A percentile compares a stretch with the other conserved stretches of the same genome.
These are phyloP conservation scores for Logfia minima DNA, from an alignment of 129 eudicot genomes.

Conservation along the genomic window DNA sequence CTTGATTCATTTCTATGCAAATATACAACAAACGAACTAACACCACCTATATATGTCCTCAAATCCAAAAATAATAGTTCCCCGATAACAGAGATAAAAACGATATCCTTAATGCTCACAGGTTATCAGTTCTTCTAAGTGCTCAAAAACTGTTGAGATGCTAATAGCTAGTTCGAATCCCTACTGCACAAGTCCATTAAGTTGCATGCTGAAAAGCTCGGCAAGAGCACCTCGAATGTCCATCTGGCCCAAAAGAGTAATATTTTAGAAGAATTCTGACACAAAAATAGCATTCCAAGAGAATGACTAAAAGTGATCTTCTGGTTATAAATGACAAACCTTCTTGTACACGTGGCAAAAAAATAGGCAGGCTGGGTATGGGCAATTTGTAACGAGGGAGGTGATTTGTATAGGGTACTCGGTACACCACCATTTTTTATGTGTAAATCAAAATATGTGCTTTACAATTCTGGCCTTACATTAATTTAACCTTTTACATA, in stretches of 20 bases:
- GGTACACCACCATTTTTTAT: too few relatives aligned
- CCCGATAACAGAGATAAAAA: conserved; percentile 14
- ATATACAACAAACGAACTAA: conserved; percentile 30
- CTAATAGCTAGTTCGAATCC: conserved; percentile 3
- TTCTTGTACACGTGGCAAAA: neutral
- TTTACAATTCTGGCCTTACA: too few relatives aligned
- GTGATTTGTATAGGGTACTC: too few relatives aligned
- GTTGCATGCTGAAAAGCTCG: conserved; percentile 69
- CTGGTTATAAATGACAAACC: neutral
- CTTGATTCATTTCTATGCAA: conserved; percentile 9
- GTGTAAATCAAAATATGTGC: too few relatives aligned
- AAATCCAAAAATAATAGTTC: conserved; percentile 22
- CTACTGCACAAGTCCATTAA: conserved; percentile 55
- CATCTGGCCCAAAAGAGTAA: conserved; percentile 47
- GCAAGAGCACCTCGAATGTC: conserved; percentile 88
- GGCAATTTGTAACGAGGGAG: too few relatives aligned
- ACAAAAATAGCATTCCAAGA: neutral
- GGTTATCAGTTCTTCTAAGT: conserved; percentile 16
- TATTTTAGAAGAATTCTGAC: neutral
- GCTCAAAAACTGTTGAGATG: conserved; percentile 17
- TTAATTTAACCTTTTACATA: too few relatives aligned
- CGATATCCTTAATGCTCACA: conserved; percentile 6
- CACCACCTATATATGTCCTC: conserved; percentile 8
- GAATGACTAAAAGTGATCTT: too few relatives aligned
- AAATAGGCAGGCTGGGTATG: too few relatives aligned